Conservation (phyloP, 805 yeast species). For the Saturnispora mendoncae region DNA sequence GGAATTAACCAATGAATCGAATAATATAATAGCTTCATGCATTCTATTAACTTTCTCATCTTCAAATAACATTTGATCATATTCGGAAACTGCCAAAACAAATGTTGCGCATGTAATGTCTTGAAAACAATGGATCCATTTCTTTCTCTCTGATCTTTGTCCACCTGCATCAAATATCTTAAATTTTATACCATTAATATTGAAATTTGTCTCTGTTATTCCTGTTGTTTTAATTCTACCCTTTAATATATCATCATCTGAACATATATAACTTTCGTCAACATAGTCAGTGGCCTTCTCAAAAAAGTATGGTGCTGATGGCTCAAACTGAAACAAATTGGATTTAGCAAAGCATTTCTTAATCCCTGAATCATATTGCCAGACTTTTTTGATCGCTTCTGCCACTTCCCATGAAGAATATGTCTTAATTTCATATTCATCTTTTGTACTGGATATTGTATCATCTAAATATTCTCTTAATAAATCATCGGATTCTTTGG, state of each 20-base stretch:
- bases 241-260: conserved; percentile 74
- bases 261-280: conserved; percentile 54
- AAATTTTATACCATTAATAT: conserved; percentile 54
- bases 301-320: conserved; percentile 75
- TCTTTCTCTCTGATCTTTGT: conserved; percentile 80
- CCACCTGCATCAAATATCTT: conserved; percentile 95
- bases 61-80: conserved; percentile 85
- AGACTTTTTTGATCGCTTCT: conserved; percentile 54
- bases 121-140: conserved; percentile 94
- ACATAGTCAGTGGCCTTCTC: conserved; percentile 61
- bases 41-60: conserved; percentile 83
- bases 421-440: background rate
- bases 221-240: conserved; percentile 96
- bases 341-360: conserved; percentile 47
- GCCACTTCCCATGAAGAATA: conserved; percentile 50
- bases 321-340: conserved; percentile 78
- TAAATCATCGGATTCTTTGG: conserved; percentile 12
- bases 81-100: conserved; percentile 85
- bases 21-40: conserved; percentile 80
- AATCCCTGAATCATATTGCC: conserved; percentile 67
- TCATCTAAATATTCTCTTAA: conserved; percentile 17
- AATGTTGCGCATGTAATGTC: conserved; percentile 81
- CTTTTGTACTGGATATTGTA: background rate
- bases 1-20: conserved; percentile 76
- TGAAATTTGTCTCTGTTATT: conserved; percentile 77